Conservation (phyloP, 768 basidiomycete species). For the Boletellus ananas region DNA sequence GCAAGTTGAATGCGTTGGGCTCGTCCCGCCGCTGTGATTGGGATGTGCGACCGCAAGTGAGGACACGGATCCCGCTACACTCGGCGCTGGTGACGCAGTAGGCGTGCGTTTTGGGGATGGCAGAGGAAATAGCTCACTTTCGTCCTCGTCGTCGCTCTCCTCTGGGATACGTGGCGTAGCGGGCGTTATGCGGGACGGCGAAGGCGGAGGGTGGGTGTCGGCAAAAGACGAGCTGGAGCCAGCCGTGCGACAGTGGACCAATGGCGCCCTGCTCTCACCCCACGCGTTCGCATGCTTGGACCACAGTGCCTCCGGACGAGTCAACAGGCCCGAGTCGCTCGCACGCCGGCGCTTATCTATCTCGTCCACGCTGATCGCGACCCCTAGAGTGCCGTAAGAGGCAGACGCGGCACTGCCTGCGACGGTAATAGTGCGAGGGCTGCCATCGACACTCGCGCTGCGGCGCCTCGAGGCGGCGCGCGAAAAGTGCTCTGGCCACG, state of each 20-base stretch:
- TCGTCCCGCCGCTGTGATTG: background rate
- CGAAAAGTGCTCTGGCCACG: constrained; percentile 63
- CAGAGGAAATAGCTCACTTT: constrained; percentile 54
- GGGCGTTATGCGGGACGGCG: constrained; percentile 10
- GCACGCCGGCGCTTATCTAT: constrained; percentile 55
- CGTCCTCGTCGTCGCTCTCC: constrained; percentile 46
- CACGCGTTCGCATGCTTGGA: too few relatives aligned
- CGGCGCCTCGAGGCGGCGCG: constrained; percentile 59
- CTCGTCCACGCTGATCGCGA: constrained; percentile 58
- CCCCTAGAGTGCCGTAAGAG: constrained; percentile 15
- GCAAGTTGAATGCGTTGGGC: constrained; percentile 16
- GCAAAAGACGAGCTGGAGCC: background rate
- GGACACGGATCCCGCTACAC: constrained; percentile 29
- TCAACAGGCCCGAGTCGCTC: constrained; percentile 28
- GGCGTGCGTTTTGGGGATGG: constrained; percentile 59
- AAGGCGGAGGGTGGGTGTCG: background rate
- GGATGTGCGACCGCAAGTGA: constrained; percentile 15
- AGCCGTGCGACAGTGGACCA: background rate
- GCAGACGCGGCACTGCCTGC: constrained; percentile 32
- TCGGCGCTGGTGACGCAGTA: constrained; percentile 36
- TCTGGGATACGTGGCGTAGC: constrained; percentile 29
- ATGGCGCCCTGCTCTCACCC: background rate
- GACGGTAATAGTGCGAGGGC: constrained; percentile 29
- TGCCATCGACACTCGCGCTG: constrained; percentile 37
- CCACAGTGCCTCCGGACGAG: background rate